Percentiles rank a stretch among this genome's conserved stretches.
phyloP scores from a whole-genome alignment of 371 early-diverging fungal species.

The Mortierella sp. region DNA sequence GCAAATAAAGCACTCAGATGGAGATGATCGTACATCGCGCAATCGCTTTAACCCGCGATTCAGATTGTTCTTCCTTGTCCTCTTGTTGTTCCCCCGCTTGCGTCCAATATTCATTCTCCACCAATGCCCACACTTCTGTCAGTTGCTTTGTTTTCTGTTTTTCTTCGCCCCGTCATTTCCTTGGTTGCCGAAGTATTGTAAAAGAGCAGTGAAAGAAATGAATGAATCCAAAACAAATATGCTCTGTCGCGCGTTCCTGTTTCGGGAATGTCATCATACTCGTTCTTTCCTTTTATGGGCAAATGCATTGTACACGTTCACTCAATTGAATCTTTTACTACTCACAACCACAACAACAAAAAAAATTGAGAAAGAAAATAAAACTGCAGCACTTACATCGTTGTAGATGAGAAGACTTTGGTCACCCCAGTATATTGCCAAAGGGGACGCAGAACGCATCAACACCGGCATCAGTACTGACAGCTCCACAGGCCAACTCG shows the following conservation, averaged over 20 bases:
- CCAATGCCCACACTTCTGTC: not conserved
- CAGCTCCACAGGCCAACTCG: constrained; percentile 43
- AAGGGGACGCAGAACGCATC: constrained; percentile 26
- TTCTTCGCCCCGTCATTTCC: not conserved
- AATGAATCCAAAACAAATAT: not conserved
- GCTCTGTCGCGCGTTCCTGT: not conserved
- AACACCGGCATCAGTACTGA: constrained; percentile 16
- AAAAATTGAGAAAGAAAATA: not conserved
- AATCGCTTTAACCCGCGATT: not conserved
- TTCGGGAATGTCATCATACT: constrained; percentile 15
- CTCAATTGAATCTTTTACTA: not conserved
- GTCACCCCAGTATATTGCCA: constrained; percentile 54
- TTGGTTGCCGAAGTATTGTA: not conserved
- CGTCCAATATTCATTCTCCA: not conserved
- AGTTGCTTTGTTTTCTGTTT: not conserved
- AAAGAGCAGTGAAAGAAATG: not conserved
- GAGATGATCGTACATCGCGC: not conserved
- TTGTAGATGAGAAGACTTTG: constrained; percentile 39
- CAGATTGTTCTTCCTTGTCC: not conserved
- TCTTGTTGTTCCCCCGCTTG: not conserved
- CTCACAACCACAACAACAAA: not conserved
- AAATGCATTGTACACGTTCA: not conserved
- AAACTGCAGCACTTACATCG: constrained; percentile 36
- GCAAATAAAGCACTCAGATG: not conserved
- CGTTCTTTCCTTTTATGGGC: not conserved